Conservation (phyloP, 108 stramenopile species). For the Nannochloropsis oceanica region DNA sequence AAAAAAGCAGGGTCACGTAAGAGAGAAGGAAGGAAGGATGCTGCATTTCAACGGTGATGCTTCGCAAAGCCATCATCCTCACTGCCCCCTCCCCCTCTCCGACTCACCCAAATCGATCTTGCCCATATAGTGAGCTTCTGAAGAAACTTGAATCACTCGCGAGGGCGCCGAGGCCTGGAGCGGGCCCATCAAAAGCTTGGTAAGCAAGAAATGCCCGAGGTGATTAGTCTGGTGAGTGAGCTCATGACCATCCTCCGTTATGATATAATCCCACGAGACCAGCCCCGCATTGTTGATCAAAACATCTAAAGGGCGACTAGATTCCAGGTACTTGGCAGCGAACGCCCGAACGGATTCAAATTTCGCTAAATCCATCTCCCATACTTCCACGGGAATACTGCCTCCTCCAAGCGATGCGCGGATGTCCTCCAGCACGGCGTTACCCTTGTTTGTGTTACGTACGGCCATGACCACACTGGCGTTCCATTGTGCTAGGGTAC, state of each 20-base stretch:
- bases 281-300: neutral
- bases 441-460: slow-evolving; percentile 4
- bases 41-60: too few species aligned
- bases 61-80: too few species aligned
- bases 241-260: neutral
- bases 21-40: neutral
- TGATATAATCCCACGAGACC: neutral
- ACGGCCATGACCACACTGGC: slow-evolving; percentile 25
- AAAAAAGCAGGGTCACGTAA: too few species aligned
- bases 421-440: neutral
- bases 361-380: neutral
- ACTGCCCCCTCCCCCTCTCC: too few species aligned
- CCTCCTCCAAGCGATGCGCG: neutral
- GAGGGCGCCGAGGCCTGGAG: neutral
- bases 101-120: neutral
- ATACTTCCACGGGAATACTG: neutral
- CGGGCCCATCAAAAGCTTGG: neutral
- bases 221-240: neutral
- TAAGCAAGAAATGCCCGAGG: neutral
- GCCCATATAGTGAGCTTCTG: neutral
- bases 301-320: neutral
- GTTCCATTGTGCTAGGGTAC: slow-evolving; percentile 24
- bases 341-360: neutral
- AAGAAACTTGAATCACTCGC: neutral
- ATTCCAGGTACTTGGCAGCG: neutral